Evolutionary conservation across 2,329 filamentous ascomycete genomes (phyloP).

Genomic region (Pseudocercospora ulei): DNA sequence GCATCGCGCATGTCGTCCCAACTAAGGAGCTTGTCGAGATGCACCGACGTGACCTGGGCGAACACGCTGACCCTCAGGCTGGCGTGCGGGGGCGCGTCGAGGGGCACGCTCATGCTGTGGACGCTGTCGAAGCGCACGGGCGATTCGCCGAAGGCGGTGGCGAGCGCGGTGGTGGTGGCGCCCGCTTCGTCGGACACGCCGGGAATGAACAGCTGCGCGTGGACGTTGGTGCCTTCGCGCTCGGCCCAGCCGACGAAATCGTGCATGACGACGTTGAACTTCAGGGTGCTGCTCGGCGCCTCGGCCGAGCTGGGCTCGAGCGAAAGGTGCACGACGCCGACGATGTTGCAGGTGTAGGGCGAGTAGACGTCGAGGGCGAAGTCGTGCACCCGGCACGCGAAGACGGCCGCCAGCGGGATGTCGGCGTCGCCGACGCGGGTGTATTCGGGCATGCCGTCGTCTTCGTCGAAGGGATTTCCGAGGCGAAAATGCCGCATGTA

Average conservation of each 20-base stretch:
- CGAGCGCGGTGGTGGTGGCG: constrained; percentile 90
- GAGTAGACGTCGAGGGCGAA: constrained; percentile 84
- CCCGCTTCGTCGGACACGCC: constrained; percentile 79
- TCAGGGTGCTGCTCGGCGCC: constrained; percentile 81
- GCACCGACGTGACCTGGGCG: constrained; percentile 81
- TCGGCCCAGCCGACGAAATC: constrained; percentile 91
- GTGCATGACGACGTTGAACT: constrained; percentile 98
- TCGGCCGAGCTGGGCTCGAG: constrained; percentile 88
- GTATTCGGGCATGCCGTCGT: constrained; percentile 82
- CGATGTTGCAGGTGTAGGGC: constrained; percentile 79
- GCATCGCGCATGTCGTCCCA: constrained; percentile 97
- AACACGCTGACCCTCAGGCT: constrained; percentile 82
- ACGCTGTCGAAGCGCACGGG: constrained; percentile 92
- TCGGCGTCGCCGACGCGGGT: constrained; percentile 88
- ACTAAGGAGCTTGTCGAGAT: constrained; percentile 90
- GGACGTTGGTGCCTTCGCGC: constrained; percentile 87
- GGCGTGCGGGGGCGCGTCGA: constrained; percentile 64
- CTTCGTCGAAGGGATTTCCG: constrained; percentile 79
- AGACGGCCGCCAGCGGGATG: constrained; percentile 83
- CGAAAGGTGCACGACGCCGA: constrained; percentile 83
- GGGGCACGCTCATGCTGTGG: constrained; percentile 89
- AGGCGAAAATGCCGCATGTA: constrained; percentile 87
- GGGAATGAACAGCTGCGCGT: constrained; percentile 92
- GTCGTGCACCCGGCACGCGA: constrained; percentile 88
- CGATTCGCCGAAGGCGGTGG: constrained; percentile 84